A percentile compares a stretch with the other conserved stretches of the same genome.
These are phyloP conservation scores for Coniochaeta ligniaria DNA, from an alignment of 2,329 filamentous ascomycete species.

Conservation along the genomic window DNA sequence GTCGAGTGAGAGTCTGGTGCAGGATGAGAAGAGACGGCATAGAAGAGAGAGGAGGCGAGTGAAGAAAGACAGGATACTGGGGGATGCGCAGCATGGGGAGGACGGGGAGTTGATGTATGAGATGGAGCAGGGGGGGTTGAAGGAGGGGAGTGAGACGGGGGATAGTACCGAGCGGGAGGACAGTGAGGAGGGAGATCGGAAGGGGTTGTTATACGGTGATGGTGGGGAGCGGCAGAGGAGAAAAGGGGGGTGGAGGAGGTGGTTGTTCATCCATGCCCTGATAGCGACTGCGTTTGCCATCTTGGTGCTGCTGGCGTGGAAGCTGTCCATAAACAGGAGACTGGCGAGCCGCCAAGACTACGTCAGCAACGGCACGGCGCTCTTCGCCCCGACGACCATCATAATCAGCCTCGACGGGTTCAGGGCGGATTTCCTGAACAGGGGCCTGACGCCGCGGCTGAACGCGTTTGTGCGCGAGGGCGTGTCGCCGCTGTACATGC, in stretches of 20 bases:
- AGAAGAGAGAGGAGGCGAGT: slow-evolving; percentile 43
- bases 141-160: slow-evolving; percentile 57
- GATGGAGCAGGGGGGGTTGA: slow-evolving; percentile 75
- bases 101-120: slow-evolving; percentile 78
- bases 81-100: slow-evolving; percentile 53
- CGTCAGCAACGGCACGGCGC: slow-evolving; percentile 74
- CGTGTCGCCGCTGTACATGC: slow-evolving; percentile 87
- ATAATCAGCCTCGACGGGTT: slow-evolving; percentile 94
- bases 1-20: slow-evolving; percentile 24
- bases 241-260: slow-evolving; percentile 42
- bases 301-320: slow-evolving; percentile 51
- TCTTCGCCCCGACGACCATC: slow-evolving; percentile 88
- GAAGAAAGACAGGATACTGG: slow-evolving; percentile 45
- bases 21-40: slow-evolving; percentile 37
- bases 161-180: slow-evolving; percentile 55
- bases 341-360: slow-evolving; percentile 23
- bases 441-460: slow-evolving; percentile 75
- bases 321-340: slow-evolving; percentile 40
- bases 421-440: slow-evolving; percentile 83
- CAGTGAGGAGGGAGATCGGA: slow-evolving; percentile 51
- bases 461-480: slow-evolving; percentile 73
- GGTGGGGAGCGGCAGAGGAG: slow-evolving; percentile 37
- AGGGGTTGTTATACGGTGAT: slow-evolving; percentile 33
- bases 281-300: slow-evolving; percentile 48
- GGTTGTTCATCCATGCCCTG: slow-evolving; percentile 44